These are phyloP conservation scores for Coniophora puteana DNA, from an alignment of 1,284 basidiomycete species.

Conservation along the genomic window DNA sequence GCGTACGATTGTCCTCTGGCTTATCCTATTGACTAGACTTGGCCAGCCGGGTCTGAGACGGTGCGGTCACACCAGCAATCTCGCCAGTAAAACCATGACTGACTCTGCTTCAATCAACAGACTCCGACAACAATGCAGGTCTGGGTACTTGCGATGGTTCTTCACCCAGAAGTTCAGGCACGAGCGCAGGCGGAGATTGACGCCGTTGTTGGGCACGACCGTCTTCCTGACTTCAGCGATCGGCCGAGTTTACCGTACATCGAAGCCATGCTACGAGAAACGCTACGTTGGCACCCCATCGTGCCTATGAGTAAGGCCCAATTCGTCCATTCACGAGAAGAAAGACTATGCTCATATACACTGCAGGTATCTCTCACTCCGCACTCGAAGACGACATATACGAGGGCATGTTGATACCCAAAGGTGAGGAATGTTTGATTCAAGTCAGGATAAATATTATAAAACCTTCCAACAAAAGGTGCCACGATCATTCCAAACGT, in stretches of 20 bases:
- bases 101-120: conserved; percentile 23
- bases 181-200: conserved; percentile 41
- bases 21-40: conserved; percentile 6
- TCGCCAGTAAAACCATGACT: conserved; percentile 15
- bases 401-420: conserved; percentile 20
- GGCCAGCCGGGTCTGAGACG: conserved; percentile 26
- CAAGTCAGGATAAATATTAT: conserved; percentile 8
- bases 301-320: conserved; percentile 22
- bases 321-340: background rate
- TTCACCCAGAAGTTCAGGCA: conserved; percentile 33
- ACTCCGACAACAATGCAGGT: conserved; percentile 21
- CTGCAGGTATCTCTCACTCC: conserved; percentile 24
- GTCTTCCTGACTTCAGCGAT: conserved; percentile 40
- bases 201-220: conserved; percentile 29
- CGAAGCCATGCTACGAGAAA: conserved; percentile 38
- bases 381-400: conserved; percentile 23
- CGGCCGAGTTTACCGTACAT: conserved; percentile 35
- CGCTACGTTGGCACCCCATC: conserved; percentile 31
- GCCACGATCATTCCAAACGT: conserved; percentile 26
- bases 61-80: conserved; percentile 10
- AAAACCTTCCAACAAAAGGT: conserved; percentile 18
- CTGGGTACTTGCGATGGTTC: conserved; percentile 36
- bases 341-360: conserved; percentile 1
- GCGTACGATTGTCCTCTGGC: conserved; percentile 4
- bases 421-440: conserved; percentile 14